Evolutionary conservation across 371 early-diverging fungal species (phyloP).

Genomic region (Nematocida homosporus): DNA sequence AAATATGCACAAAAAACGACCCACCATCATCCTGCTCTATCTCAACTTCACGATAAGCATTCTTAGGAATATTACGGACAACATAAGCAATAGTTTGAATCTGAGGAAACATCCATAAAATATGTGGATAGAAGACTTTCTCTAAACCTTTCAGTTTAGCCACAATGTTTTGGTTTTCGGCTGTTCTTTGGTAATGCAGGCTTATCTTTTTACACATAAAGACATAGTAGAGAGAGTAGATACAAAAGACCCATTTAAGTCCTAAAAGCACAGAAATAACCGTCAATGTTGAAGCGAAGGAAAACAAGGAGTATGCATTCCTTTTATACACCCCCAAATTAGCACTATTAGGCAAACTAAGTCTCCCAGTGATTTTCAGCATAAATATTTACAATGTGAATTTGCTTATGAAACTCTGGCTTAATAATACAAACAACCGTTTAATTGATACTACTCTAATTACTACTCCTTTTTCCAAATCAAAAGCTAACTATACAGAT

Average conservation of each 20-base stretch:
- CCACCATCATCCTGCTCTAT: constrained; percentile 52
- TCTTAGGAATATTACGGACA: constrained; percentile 11
- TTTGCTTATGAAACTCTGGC: not conserved
- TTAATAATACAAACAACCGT: not conserved
- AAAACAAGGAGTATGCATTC: constrained; percentile 14
- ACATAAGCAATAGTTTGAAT: constrained; percentile 57
- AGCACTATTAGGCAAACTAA: not conserved
- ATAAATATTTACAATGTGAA: constrained; percentile 47
- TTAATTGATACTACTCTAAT: not conserved
- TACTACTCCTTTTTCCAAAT: not conserved
- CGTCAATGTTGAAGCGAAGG: constrained; percentile 47
- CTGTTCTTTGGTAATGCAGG: constrained; percentile 39
- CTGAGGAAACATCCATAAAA: constrained; percentile 52
- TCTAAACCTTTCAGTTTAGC: constrained; percentile 57
- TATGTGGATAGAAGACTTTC: constrained; percentile 52
- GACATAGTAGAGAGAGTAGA: constrained; percentile 43
- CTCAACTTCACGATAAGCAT: constrained; percentile 16
- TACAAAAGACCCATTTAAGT: constrained; percentile 43
- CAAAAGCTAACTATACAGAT: not conserved
- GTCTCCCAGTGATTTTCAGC: not conserved
- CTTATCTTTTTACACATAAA: constrained; percentile 38
- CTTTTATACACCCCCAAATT: not conserved
- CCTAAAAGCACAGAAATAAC: constrained; percentile 40
- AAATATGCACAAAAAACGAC: constrained; percentile 52
- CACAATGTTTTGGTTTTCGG: constrained; percentile 19